A percentile compares a stretch with the other conserved stretches of the same genome.
phyloP scores from a whole-genome alignment of 1,284 basidiomycete species.

The Schizopora paradoxa region DNA sequence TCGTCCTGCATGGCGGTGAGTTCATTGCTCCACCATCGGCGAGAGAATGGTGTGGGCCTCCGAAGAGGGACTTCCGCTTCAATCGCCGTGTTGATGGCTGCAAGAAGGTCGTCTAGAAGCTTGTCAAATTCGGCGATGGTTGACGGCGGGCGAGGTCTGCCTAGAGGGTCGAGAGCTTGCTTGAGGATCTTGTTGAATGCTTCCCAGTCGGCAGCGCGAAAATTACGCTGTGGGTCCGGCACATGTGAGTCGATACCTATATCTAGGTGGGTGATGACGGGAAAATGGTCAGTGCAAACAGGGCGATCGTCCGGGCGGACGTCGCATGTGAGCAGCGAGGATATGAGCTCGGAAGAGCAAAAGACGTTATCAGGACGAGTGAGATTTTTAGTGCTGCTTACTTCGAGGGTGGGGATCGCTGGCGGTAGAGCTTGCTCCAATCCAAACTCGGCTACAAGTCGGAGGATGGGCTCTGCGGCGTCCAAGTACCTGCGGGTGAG shows the following conservation, averaged over 20 bases:
- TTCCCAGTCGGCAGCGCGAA: slow-evolving; percentile 23
- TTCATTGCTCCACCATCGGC: slow-evolving; percentile 26
- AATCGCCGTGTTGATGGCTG: slow-evolving; percentile 18
- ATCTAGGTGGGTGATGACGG: slow-evolving; percentile 20
- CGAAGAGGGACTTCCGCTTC: slow-evolving; percentile 19
- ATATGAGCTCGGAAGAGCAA: slow-evolving; percentile 10
- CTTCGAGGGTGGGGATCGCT: slow-evolving; percentile 27
- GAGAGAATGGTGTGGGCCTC: slow-evolving; percentile 23
- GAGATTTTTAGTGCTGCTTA: slow-evolving; percentile 24
- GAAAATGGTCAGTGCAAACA: slow-evolving; percentile 27
- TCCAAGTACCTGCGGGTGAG: slow-evolving; percentile 25
- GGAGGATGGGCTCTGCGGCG: slow-evolving; percentile 22
- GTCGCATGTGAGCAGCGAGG: slow-evolving; percentile 22
- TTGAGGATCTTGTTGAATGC: slow-evolving; percentile 20
- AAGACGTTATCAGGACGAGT: slow-evolving; percentile 35
- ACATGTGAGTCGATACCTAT: slow-evolving; percentile 14
- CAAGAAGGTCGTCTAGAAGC: slow-evolving; percentile 12
- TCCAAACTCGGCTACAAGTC: slow-evolving; percentile 17
- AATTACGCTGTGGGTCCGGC: slow-evolving; percentile 18
- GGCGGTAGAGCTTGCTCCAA: slow-evolving; percentile 27
- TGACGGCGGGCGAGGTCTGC: neutral
- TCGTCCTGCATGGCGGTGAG: slow-evolving; percentile 18
- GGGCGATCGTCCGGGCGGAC: slow-evolving; percentile 15
- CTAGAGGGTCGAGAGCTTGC: slow-evolving; percentile 7
- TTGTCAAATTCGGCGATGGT: slow-evolving; percentile 14